Percentiles rank a stretch among this genome's conserved stretches.
Conservation (phyloP, 352 stramenopile species). For the Phytophthora macrochlamydospora region DNA sequence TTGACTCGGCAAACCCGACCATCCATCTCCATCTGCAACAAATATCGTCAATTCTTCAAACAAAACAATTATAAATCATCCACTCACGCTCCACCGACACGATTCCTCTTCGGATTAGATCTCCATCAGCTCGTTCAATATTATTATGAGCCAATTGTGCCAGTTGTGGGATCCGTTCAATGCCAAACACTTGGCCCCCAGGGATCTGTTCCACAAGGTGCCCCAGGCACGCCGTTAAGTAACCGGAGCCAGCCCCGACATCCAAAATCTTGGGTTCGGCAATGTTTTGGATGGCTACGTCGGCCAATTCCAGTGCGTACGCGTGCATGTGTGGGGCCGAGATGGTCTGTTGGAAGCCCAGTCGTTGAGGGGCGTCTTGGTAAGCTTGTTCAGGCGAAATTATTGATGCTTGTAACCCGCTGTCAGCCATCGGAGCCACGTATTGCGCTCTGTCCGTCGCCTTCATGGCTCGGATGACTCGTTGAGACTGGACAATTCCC, state of each 20-base stretch:
- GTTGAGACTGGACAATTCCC: conserved; percentile 70
- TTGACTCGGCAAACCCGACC: conserved; percentile 88
- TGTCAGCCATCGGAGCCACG: conserved; percentile 21
- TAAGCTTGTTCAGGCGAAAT: conserved; percentile 60
- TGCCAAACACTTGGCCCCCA: conserved; percentile 78
- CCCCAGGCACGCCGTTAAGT: conserved; percentile 94
- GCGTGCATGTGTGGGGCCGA: conserved; percentile 93
- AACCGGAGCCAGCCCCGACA: conserved; percentile 95
- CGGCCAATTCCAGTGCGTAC: conserved; percentile 76
- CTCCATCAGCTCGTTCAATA: conserved; percentile 74
- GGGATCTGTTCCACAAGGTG: conserved; percentile 65
- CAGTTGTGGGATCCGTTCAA: conserved; percentile 90
- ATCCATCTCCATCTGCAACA: conserved; percentile 83
- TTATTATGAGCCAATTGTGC: conserved; percentile 87
- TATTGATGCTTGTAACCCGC: not conserved
- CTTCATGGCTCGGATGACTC: conserved; percentile 76
- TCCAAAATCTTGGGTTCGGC: conserved; percentile 87
- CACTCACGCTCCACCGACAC: conserved; percentile 55
- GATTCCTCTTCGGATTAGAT: conserved; percentile 74
- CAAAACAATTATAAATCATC: not conserved
- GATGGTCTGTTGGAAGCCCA: conserved; percentile 89
- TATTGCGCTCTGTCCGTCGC: conserved; percentile 78
- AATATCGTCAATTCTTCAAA: not conserved
- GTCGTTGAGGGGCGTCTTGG: conserved; percentile 80
- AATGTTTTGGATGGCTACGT: conserved; percentile 50